Base-by-base conservation (phyloP, 805 yeast species). In the Spathaspora girioi region DNA sequence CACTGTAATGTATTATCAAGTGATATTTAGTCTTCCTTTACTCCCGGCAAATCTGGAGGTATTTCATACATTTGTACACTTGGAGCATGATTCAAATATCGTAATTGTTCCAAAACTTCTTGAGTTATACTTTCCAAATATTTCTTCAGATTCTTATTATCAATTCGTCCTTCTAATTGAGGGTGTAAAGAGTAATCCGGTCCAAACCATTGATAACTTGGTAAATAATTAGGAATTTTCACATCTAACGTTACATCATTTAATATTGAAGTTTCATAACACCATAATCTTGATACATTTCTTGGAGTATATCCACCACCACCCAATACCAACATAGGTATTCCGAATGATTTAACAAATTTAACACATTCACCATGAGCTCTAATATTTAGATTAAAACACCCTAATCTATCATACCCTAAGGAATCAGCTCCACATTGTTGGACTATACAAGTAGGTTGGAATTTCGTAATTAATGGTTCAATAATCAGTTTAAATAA, bases 291-390 rank as follows among this genome's bases (percentile, higher is more conserved):
- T 40, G 96, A 86, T 12, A 93, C 99, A 64, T 93, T 93, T 62
- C 97, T 79, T 65, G 96, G 96, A 1, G 99, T 94, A 69, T 93
- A 93, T 17, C 99, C 99, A 54, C 99, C 99, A 48, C 99, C 99
- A 19, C 99, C 99, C 11, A 93, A 73, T 5, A 92, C 96, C 57
- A 93, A 73, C 80, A 90, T 82, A 9, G 98, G 98, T 38, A 92
- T 70, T 14, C 96, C 96, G 69, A 92, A 92, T 41, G 91, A 82
- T 68, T 90, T 90, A 57, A 92, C 85, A 66, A 79, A 93, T 61
- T 85, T 86, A 29, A 93, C 97, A 72, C 98, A 94, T 67, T 89
- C 96, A 18, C 97, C 97, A 64, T 93, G 97, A 2, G 96, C 98
- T 53, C 83, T 80, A 72, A 94, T 92, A 58, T 91, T 88, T 59